phyloP scores from a whole-genome alignment of 805 yeast genomes.

The Lipomyces spencermartinsiae region DNA sequence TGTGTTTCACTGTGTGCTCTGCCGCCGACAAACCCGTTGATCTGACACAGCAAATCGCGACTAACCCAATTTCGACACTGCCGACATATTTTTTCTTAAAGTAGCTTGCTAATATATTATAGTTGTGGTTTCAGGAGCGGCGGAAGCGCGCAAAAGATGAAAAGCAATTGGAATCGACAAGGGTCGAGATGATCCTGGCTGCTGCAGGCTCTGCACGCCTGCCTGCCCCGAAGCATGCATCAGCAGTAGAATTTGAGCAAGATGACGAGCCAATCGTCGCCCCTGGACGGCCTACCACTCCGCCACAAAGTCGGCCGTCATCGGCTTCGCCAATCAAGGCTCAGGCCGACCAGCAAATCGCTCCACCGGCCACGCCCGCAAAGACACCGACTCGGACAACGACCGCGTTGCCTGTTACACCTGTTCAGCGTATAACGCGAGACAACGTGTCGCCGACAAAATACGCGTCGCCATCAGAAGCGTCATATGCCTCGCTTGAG shows the following conservation, averaged over 20 bases:
- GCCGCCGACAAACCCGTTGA: not conserved
- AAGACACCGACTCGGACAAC: slow-evolving; percentile 19
- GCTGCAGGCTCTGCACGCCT: slow-evolving; percentile 17
- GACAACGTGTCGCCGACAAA: slow-evolving; percentile 22
- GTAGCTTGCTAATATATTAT: not conserved
- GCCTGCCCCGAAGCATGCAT: not conserved
- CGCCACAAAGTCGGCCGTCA: slow-evolving; percentile 26
- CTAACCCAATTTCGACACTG: not conserved
- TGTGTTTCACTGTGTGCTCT: not conserved
- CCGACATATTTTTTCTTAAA: not conserved
- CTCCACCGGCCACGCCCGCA: slow-evolving; percentile 27
- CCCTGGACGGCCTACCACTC: slow-evolving; percentile 15
- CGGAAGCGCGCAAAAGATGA: slow-evolving; percentile 30
- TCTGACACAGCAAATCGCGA: not conserved
- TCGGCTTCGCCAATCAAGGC: slow-evolving; percentile 17
- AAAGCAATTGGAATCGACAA: slow-evolving; percentile 18
- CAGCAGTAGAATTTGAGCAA: slow-evolving; percentile 4
- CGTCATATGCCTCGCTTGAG: slow-evolving; percentile 36
- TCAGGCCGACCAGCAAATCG: slow-evolving; percentile 3
- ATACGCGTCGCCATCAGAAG: slow-evolving; percentile 35
- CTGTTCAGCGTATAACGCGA: slow-evolving; percentile 12
- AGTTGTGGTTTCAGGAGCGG: slow-evolving; percentile 35
- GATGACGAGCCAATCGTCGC: not conserved
- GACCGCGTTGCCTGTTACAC: slow-evolving; percentile 21
- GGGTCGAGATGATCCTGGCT: slow-evolving; percentile 32